A percentile compares a stretch with the other conserved stretches of the same genome.
These are phyloP conservation scores for Smittium mucronatum DNA, from an alignment of 371 early-diverging fungal species.

Conservation along the genomic window DNA sequence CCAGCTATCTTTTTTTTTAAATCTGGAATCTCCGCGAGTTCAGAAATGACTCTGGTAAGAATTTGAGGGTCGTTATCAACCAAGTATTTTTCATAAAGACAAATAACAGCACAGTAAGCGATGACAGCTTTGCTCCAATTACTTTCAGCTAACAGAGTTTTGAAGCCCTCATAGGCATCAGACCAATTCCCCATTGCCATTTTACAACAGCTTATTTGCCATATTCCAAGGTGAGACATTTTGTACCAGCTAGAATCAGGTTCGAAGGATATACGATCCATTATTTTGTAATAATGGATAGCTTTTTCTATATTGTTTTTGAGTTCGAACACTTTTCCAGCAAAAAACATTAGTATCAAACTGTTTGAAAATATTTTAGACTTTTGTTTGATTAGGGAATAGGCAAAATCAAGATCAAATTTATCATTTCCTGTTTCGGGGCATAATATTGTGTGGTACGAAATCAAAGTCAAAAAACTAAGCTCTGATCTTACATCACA, in stretches of 20 bases:
- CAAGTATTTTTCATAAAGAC: conserved; percentile 35
- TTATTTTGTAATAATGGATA: conserved; percentile 31
- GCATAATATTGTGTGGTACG: conserved; percentile 55
- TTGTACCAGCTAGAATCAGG: conserved; percentile 52
- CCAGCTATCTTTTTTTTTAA: conserved; percentile 57
- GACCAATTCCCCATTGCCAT: conserved; percentile 39
- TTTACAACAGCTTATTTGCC: conserved; percentile 40
- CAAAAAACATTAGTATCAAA: conserved; percentile 49
- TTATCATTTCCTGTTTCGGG: conserved; percentile 41
- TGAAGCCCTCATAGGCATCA: conserved; percentile 39
- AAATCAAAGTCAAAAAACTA: conserved; percentile 45
- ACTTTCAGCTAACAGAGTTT: conserved; percentile 44
- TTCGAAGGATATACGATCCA: conserved; percentile 1
- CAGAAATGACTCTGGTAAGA: conserved; percentile 8
- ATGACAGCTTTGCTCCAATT: conserved; percentile 68
- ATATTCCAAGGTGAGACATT: conserved; percentile 58
- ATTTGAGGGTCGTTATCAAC: conserved; percentile 11
- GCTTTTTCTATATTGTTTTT: conserved; percentile 38
- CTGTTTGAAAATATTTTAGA: conserved; percentile 35
- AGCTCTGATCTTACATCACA: conserved; percentile 45
- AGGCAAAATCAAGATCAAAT: conserved; percentile 36
- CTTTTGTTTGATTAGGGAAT: conserved; percentile 29
- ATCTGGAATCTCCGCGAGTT: conserved; percentile 45
- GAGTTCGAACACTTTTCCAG: conserved; percentile 39
- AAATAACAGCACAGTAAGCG: conserved; percentile 45